Evolutionary conservation across 352 stramenopile species (phyloP).

Genomic region (Pythium phragmiticola): DNA sequence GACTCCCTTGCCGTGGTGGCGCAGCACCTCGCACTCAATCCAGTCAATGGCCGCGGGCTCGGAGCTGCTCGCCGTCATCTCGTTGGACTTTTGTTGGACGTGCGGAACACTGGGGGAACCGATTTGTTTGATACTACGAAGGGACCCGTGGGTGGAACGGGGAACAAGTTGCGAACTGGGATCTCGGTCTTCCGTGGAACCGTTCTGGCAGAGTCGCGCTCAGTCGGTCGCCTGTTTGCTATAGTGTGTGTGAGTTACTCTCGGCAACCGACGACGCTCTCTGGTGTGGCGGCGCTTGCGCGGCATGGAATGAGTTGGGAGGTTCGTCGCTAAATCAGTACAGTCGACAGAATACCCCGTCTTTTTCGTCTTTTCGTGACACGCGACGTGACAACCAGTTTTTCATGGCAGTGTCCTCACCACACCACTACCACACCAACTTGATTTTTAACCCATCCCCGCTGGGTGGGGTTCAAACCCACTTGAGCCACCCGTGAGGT

Average conservation of each 20-base stretch:
- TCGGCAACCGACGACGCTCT: conserved; percentile 7
- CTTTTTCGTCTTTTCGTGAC: neutral
- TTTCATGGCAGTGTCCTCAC: neutral
- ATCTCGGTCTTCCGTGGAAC: conserved; percentile 12
- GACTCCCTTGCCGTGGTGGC: conserved; percentile 30
- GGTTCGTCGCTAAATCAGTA: conserved; percentile 20
- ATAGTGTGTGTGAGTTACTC: conserved; percentile 7
- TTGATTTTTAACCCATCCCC: conserved; percentile 1
- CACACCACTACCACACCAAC: conserved; percentile 17
- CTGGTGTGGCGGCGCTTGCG: neutral
- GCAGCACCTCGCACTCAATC: conserved; percentile 55
- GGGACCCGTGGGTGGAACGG: neutral
- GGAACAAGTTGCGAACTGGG: conserved; percentile 22
- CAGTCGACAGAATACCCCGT: conserved; percentile 3
- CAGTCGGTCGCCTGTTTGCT: conserved; percentile 7
- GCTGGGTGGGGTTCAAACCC: neutral
- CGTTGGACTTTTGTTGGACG: conserved; percentile 1
- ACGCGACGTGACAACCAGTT: neutral
- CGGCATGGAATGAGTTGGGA: neutral
- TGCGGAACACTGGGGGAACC: too few relatives aligned
- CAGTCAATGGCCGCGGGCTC: conserved; percentile 43
- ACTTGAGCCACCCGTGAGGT: conserved; percentile 8
- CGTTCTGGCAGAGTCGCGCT: conserved; percentile 3
- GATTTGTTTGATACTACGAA: too few relatives aligned
- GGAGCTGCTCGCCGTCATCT: conserved; percentile 19